Percentiles rank a stretch among this genome's conserved stretches.
Evolutionary conservation across 2,329 filamentous ascomycete genomes (phyloP).

Genomic region (Westerdykella sp.): DNA sequence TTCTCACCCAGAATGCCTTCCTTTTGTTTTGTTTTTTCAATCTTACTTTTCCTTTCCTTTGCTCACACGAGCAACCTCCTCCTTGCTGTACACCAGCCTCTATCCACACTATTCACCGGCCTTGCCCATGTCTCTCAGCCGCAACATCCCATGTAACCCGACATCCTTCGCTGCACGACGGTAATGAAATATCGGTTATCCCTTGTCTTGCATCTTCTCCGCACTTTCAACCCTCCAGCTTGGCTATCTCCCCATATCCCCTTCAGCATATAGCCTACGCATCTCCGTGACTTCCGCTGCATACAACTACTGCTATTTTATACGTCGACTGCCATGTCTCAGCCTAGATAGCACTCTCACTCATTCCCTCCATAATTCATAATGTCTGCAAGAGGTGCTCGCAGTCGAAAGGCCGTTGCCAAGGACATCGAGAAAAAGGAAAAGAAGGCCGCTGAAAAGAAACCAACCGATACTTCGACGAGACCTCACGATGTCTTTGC

Average conservation of each 20-base stretch:
- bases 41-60: constrained; percentile 1
- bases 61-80: constrained; percentile 4
- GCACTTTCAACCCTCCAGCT: too few relatives aligned
- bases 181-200: background rate
- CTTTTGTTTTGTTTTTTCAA: background rate
- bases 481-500: constrained; percentile 23
- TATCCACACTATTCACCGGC: background rate
- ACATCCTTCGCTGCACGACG: background rate
- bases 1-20: too few relatives aligned
- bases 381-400: constrained; percentile 38
- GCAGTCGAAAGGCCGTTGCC: constrained; percentile 35
- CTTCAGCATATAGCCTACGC: background rate
- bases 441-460: constrained; percentile 31
- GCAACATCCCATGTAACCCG: constrained; percentile 8
- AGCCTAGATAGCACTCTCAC: background rate
- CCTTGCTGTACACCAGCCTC: background rate
- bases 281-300: background rate
- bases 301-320: background rate
- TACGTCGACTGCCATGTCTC: background rate
- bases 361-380: constrained; percentile 4
- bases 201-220: background rate
- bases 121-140: constrained; percentile 11
- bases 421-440: constrained; percentile 38
- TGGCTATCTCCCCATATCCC: too few relatives aligned
- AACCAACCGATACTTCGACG: constrained; percentile 7